phyloP scores from a whole-genome alignment of 2,329 filamentous ascomycete species.

The Pseudohalonectria lignicola region DNA sequence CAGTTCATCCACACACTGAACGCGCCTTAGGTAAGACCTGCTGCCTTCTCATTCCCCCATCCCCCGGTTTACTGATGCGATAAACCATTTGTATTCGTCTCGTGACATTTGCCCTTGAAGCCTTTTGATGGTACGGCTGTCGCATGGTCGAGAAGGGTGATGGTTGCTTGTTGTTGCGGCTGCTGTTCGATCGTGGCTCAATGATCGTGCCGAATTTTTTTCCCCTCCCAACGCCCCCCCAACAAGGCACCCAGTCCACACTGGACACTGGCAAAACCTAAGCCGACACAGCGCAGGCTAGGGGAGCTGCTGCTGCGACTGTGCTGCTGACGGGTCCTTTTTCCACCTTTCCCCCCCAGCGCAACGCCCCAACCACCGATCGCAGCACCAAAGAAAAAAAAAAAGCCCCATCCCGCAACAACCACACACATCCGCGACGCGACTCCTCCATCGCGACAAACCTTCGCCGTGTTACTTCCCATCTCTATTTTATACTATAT shows the following conservation, averaged over 20 bases:
- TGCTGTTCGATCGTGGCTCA: slow-evolving; percentile 7
- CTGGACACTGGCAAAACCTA: too few relatives aligned
- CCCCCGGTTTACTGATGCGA: slow-evolving; percentile 16
- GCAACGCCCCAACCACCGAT: slow-evolving; percentile 3
- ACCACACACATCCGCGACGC: slow-evolving; percentile 23
- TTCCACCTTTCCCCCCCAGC: background rate
- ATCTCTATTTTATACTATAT: slow-evolving; percentile 19
- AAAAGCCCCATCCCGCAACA: slow-evolving; percentile 15
- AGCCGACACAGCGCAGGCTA: too few relatives aligned
- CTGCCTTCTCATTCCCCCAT: slow-evolving; percentile 13
- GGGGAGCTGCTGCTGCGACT: background rate
- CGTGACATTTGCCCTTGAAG: slow-evolving; percentile 15
- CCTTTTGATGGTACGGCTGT: slow-evolving; percentile 10
- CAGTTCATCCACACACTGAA: slow-evolving; percentile 8
- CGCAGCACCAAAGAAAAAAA: slow-evolving; percentile 6
- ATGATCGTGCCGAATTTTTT: slow-evolving; percentile 14
- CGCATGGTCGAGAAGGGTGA: slow-evolving; percentile 10
- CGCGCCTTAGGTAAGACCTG: slow-evolving; percentile 22
- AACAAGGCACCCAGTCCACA: too few relatives aligned
- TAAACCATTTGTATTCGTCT: slow-evolving; percentile 12
- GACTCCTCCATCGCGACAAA: slow-evolving; percentile 34
- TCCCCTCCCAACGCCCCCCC: slow-evolving; percentile 10
- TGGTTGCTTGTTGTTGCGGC: too few relatives aligned
- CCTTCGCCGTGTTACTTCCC: slow-evolving; percentile 34
- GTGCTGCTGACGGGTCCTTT: slow-evolving; percentile 3